phyloP scores from a whole-genome alignment of 805 yeast species.

The Ascoidea rubescens region DNA sequence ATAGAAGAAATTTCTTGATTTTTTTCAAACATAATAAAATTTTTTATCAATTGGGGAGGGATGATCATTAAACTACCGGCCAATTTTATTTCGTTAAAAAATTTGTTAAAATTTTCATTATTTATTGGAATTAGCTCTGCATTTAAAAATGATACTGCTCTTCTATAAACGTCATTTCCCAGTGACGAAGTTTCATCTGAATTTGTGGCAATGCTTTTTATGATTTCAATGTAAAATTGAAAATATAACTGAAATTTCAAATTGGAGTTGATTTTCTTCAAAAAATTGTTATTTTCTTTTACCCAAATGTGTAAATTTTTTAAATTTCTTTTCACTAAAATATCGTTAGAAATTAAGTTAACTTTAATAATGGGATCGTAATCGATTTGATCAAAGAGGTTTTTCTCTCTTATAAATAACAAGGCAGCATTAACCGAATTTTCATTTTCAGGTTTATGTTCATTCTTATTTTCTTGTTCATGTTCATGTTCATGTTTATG shows the following conservation, averaged over 20 bases:
- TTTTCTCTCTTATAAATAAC: constrained; percentile 2
- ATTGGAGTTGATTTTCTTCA: constrained; percentile 8
- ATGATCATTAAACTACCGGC: constrained; percentile 8
- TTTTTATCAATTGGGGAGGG: constrained; percentile 5
- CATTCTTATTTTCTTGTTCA: no score
- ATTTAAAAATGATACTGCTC: constrained; percentile 6
- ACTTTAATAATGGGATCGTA: constrained; percentile 5
- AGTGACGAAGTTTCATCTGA: neutral
- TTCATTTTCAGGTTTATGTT: no score
- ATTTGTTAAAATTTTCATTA: constrained; percentile 5
- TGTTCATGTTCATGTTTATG: no score
- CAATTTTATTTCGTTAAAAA: constrained; percentile 4
- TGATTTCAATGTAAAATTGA: constrained; percentile 2
- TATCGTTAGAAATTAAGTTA: constrained; percentile 7
- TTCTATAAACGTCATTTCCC: constrained; percentile 1
- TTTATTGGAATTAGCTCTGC: constrained; percentile 4
- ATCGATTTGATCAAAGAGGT: constrained; percentile 2
- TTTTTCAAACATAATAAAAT: constrained; percentile 9
- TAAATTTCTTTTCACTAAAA: neutral
- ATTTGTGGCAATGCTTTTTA: constrained; percentile 3
- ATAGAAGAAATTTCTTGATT: neutral
- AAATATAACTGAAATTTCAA: constrained; percentile 8
- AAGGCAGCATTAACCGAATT: constrained; percentile 6
- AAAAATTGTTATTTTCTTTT: constrained; percentile 10
- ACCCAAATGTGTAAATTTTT: constrained; percentile 6